phyloP scores from a whole-genome alignment of 768 basidiomycete species.

The Pleurotus platypus region DNA sequence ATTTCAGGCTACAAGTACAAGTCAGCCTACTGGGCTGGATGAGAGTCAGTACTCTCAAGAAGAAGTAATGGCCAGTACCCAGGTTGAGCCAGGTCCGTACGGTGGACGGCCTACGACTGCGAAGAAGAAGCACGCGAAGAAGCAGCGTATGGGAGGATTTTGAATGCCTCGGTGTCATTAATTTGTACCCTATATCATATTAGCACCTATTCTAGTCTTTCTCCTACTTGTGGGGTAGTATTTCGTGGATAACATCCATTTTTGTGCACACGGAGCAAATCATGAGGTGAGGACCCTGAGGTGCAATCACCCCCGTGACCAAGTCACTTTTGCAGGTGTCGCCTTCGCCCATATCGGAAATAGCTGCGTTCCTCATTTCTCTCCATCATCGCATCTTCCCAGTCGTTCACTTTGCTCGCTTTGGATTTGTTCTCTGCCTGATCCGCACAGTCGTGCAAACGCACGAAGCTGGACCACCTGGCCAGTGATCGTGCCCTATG shows the following conservation, averaged over 20 bases:
- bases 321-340: background rate
- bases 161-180: slow-evolving; percentile 26
- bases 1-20: slow-evolving; percentile 4
- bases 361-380: slow-evolving; percentile 7
- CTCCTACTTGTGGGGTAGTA: background rate
- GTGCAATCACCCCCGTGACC: background rate
- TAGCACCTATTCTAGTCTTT: background rate
- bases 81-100: slow-evolving; percentile 66
- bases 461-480: slow-evolving; percentile 74
- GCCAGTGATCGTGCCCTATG: slow-evolving; percentile 68
- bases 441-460: slow-evolving; percentile 44
- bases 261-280: background rate
- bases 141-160: slow-evolving; percentile 68
- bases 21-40: slow-evolving; percentile 9
- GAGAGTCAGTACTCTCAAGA: slow-evolving; percentile 32
- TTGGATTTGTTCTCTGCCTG: slow-evolving; percentile 16
- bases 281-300: background rate
- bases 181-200: background rate
- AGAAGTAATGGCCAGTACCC: slow-evolving; percentile 53
- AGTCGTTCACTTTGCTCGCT: slow-evolving; percentile 3
- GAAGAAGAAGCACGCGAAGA: slow-evolving; percentile 62
- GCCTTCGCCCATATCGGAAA: background rate
- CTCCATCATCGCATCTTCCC: slow-evolving; percentile 6
- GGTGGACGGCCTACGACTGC: slow-evolving; percentile 51
- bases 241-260: background rate